Base-by-base conservation (phyloP, 2,329 filamentous ascomycete species). In the Pseudopithomyces maydicus region DNA sequence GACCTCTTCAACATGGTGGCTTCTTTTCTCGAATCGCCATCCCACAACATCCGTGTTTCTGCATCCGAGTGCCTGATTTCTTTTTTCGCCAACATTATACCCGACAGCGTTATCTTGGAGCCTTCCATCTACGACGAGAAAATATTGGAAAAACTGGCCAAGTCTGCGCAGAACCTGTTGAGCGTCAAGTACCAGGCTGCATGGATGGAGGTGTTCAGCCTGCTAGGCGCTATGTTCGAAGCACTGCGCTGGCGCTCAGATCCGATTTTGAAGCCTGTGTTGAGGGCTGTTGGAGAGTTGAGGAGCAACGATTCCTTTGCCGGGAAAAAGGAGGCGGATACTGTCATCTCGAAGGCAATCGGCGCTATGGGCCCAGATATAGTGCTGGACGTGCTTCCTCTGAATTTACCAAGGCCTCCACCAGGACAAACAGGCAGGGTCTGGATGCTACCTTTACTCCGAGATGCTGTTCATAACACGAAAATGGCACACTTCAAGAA, bases 1-100 rank as follows among this genome's bases (percentile, higher is more conserved):
- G 89, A 90, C 29, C 81, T 98, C 0, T 97, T 98, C 75, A 82
- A 82, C 54, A 85, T 93, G 81, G 85, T 98, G 2, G 84, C 91
- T 7, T 81, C 84, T 32, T 98, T 97, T 72, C 85, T 99, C 62
- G 86, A 91, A 45, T 96, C 93, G 0, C 86, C 91, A 0, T 94
- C 93, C 1, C 89, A 94, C 76, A 97, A 97, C 74, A 97, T 99
- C 68, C 88, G 95, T 57, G 86, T 97, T 32, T 98, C 95, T 2
- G 92, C 95, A 3, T 96, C 95, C 0, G 94, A 99, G 75, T 97
- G 95, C 74, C 79, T 99, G 58, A 90, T 97, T 54, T 97, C 94
- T 0, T 95, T 99, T 73, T 84, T 97, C 71, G 90, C 88, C 63
- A 97, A 95, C 73, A 96, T 95, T 70, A 84, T 99, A 29, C 95